These are phyloP conservation scores for Caryopteris hybrid DNA, from an alignment of 305 asterid genomes.

Conservation along the genomic window DNA sequence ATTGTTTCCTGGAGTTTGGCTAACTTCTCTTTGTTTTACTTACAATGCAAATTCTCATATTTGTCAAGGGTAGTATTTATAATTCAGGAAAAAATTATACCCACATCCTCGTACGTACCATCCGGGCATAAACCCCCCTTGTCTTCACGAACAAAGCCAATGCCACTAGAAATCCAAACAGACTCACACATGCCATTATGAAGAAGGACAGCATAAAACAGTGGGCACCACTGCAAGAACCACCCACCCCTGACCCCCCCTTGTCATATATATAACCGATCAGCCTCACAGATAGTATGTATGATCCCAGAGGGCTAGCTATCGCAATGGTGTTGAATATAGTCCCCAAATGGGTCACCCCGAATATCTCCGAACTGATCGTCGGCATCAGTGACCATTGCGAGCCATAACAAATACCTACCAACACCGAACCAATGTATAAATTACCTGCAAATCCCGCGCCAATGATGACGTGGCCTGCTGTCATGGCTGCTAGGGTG, in stretches of 20 bases:
- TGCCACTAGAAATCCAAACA: conserved; percentile 61
- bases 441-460: conserved; percentile 60
- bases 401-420: conserved; percentile 68
- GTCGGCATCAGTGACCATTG: conserved; percentile 91
- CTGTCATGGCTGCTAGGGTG: conserved; percentile 58
- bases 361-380: conserved; percentile 70
- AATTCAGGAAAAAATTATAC: not conserved
- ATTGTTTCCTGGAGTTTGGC: too few species aligned
- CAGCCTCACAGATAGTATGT: conserved; percentile 69
- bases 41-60: too few species aligned
- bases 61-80: too few species aligned
- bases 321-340: conserved; percentile 75
- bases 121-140: conserved; percentile 42
- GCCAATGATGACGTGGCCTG: conserved; percentile 50
- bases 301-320: conserved; percentile 91
- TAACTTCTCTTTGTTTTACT: too few species aligned
- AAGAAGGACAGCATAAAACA: conserved; percentile 85
- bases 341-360: conserved; percentile 81
- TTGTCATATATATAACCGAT: conserved; percentile 81
- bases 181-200: conserved; percentile 57
- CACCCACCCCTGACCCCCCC: conserved; percentile 39
- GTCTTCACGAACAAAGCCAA: conserved; percentile 52
- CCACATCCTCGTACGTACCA: conserved; percentile 21
- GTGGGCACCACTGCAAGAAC: conserved; percentile 60
- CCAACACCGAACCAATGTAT: conserved; percentile 54